Base-by-base conservation (phyloP, 2,329 filamentous ascomycete genomes). In the Fusarium miscanthi region DNA sequence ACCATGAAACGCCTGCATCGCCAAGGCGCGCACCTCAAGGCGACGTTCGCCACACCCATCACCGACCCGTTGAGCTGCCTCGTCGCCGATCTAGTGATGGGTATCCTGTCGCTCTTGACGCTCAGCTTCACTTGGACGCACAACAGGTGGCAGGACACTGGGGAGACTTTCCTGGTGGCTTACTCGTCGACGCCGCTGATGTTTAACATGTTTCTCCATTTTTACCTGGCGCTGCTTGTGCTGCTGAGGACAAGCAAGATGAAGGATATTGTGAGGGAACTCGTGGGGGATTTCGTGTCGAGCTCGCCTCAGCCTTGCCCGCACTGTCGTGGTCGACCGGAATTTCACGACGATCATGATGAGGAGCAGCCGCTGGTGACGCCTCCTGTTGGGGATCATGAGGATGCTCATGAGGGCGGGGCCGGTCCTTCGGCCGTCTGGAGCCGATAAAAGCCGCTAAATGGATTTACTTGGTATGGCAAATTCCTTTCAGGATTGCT, bases 181-280 rank as follows among this genome's bases (percentile, higher is more conserved):
- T 64, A 64, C 0, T 62, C 62, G 0, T 64, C 62, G 5, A 64
- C 62, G 0, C 17, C 62, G 1, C 1, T 64, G 21, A 64, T 64
- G 7, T 41, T 63, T 2, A 64, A 64, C 1, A 63, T 64, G 62
- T 64, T 63, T n/a, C 46, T 64, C 0, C 62, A 64, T 27, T 23
- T 54, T 46, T 63, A 63, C 6, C 8, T 64, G 3, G 40, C 8
- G 16, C 19, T 63, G 12, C 33, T 64, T 54, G 62, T 64, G 21
- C 2, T 64, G 9, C 21, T 64, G 21, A 25, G 45, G 45, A 51
- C 61, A 0, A 12, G 21, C 6, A 30, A 31, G 4, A 35, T 61
- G 38, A 45, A 63, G 21, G n/a, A 45, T 40, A 51, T 45, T 6
- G 14, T 63, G 2, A 40, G 23, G 13, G 19, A 19, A 13, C 31